Percentiles rank a stretch among this genome's conserved stretches.
These are phyloP conservation scores for Trichosporon sp. DNA, from an alignment of 1,284 basidiomycete genomes.

Conservation along the genomic window DNA sequence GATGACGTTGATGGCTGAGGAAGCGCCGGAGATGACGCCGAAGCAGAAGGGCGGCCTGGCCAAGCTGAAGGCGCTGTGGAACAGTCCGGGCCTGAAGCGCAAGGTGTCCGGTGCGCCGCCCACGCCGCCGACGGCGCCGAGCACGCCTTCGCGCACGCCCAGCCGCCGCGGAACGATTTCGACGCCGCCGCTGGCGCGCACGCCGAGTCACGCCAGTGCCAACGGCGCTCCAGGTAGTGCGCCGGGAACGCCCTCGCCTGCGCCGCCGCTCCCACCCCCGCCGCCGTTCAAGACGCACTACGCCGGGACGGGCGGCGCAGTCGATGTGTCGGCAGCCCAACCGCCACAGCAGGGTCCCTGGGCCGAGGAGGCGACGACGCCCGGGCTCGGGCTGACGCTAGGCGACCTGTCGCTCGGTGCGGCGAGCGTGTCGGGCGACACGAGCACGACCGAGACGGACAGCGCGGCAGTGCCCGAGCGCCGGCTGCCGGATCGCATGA, in stretches of 20 bases:
- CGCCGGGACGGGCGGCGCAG: conserved; percentile 63
- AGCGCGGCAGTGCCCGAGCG: conserved; percentile 25
- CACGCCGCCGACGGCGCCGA: not conserved
- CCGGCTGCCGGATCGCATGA: conserved; percentile 53
- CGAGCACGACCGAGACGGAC: conserved; percentile 11
- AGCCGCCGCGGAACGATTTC: not conserved
- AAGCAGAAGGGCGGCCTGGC: conserved; percentile 2
- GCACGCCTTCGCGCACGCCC: conserved; percentile 3
- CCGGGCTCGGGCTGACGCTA: not conserved
- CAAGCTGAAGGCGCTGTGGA: not conserved
- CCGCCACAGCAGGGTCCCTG: conserved; percentile 60
- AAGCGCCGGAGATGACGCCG: not conserved
- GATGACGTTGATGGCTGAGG: conserved; percentile 57
- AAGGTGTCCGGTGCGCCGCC: not conserved
- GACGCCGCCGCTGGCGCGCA: not conserved
- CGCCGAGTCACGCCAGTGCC: not conserved
- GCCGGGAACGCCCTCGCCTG: not conserved
- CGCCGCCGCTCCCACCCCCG: not conserved
- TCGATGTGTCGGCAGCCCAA: conserved; percentile 61
- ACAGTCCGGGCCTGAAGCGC: not conserved
- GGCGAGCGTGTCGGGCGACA: not conserved
- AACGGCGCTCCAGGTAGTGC: not conserved
- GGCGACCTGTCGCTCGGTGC: not conserved
- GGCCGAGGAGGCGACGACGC: conserved; percentile 51
- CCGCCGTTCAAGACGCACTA: conserved; percentile 67